Percentiles rank a stretch among this genome's conserved stretches.
Conservation (phyloP, 257 asterid species). For the Coffea eugenioides region DNA sequence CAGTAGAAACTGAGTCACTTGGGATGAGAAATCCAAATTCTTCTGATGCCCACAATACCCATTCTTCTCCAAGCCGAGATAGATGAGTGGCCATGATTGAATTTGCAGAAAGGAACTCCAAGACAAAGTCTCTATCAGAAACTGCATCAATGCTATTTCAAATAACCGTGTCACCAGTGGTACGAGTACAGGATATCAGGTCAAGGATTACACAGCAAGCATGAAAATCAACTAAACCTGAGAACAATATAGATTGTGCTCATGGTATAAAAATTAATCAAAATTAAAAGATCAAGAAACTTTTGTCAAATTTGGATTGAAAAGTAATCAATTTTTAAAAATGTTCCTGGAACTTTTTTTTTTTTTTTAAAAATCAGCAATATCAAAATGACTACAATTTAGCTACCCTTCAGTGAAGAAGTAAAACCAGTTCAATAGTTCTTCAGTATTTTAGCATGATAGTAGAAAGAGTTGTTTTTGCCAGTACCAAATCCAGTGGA, state of each 20-base stretch:
- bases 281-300: neutral
- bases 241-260: neutral
- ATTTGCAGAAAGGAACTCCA: constrained; percentile 88
- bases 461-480: neutral
- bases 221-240: neutral
- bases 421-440: neutral
- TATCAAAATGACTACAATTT: neutral
- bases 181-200: constrained; percentile 12
- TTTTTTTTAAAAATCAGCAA: neutral
- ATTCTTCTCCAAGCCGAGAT: constrained; percentile 98
- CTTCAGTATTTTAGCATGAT: neutral
- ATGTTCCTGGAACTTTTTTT: neutral
- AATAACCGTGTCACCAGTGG: constrained; percentile 35
- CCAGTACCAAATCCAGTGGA: neutral
- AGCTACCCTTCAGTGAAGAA: neutral
- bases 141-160: constrained; percentile 98
- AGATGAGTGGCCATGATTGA: constrained; percentile 87
- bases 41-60: constrained; percentile 99
- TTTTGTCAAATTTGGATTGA: neutral
- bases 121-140: constrained; percentile 95
- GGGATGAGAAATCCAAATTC: constrained; percentile 94
- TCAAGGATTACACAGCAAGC: neutral
- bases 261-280: neutral
- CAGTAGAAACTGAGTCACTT: constrained; percentile 95
- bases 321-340: neutral